These are phyloP conservation scores for Ophiocordyceps unilateralis DNA, from an alignment of 2,329 filamentous ascomycete species.

Conservation along the genomic window DNA sequence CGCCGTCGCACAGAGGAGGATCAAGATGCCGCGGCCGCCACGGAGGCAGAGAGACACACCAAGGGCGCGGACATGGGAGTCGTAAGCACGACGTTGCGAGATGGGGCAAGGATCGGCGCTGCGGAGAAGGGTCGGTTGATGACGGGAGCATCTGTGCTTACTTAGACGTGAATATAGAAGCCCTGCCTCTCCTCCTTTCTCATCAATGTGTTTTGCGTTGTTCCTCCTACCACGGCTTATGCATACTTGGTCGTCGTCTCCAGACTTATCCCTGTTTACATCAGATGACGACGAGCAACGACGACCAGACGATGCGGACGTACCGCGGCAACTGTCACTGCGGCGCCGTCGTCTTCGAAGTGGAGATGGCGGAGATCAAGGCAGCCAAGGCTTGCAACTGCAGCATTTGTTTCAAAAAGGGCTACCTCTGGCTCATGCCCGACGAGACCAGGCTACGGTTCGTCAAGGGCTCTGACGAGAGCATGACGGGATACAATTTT, in stretches of 20 bases:
- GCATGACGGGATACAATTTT: slow-evolving; percentile 27
- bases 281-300: background rate
- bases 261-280: too few species aligned
- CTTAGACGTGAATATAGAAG: too few species aligned
- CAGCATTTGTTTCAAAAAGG: slow-evolving; percentile 42
- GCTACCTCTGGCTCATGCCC: slow-evolving; percentile 20
- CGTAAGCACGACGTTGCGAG: background rate
- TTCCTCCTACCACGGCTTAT: too few species aligned
- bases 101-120: background rate
- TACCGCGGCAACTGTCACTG: slow-evolving; percentile 44
- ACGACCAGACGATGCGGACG: slow-evolving; percentile 12
- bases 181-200: too few species aligned
- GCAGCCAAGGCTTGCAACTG: slow-evolving; percentile 43
- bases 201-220: too few species aligned
- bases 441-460: slow-evolving; percentile 18
- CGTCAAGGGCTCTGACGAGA: slow-evolving; percentile 25
- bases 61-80: too few species aligned
- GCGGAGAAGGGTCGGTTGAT: too few species aligned
- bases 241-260: too few species aligned
- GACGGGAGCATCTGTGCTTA: too few species aligned
- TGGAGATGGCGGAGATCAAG: slow-evolving; percentile 38
- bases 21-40: too few species aligned
- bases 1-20: too few species aligned
- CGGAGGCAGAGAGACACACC: too few species aligned
- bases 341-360: slow-evolving; percentile 32